phyloP scores from a whole-genome alignment of 352 stramenopile species.

The Plasmopara halstedii region DNA sequence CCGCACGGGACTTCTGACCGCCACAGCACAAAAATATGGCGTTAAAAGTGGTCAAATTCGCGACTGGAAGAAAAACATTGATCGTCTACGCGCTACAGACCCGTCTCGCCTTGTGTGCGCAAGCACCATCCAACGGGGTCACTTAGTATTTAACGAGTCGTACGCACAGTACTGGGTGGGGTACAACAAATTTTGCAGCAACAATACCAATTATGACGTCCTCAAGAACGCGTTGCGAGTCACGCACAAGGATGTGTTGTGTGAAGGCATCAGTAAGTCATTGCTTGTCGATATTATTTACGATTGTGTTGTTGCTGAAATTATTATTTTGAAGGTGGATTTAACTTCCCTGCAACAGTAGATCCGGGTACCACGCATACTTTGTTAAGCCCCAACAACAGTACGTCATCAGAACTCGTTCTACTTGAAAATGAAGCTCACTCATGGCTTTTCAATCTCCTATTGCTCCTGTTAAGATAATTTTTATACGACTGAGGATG shows the following conservation, averaged over 20 bases:
- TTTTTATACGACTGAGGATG: slow-evolving; percentile 56
- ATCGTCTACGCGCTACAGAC: slow-evolving; percentile 65
- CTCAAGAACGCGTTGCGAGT: slow-evolving; percentile 61
- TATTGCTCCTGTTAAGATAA: slow-evolving; percentile 21
- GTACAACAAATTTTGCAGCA: slow-evolving; percentile 84
- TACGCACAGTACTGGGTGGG: slow-evolving; percentile 86
- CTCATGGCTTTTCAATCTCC: not conserved
- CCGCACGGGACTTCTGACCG: slow-evolving; percentile 64
- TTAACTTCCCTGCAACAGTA: slow-evolving; percentile 51
- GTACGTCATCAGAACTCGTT: slow-evolving; percentile 20
- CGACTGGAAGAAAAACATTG: slow-evolving; percentile 85
- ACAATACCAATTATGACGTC: slow-evolving; percentile 58
- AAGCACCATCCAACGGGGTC: slow-evolving; percentile 73
- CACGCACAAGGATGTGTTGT: slow-evolving; percentile 63
- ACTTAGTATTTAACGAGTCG: slow-evolving; percentile 84
- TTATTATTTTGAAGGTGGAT: slow-evolving; percentile 31
- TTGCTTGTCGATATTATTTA: slow-evolving; percentile 1
- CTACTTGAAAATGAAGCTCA: not conserved
- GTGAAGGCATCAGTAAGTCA: slow-evolving; percentile 69
- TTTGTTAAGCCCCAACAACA: slow-evolving; percentile 51
- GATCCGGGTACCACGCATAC: slow-evolving; percentile 50
- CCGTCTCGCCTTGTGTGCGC: slow-evolving; percentile 73
- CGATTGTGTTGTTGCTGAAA: slow-evolving; percentile 1
- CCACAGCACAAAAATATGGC: slow-evolving; percentile 78
- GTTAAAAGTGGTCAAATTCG: slow-evolving; percentile 83